Conservation (phyloP, 225 moss, liverwort and hornwort genomes). For the Lunularia cruciata region DNA sequence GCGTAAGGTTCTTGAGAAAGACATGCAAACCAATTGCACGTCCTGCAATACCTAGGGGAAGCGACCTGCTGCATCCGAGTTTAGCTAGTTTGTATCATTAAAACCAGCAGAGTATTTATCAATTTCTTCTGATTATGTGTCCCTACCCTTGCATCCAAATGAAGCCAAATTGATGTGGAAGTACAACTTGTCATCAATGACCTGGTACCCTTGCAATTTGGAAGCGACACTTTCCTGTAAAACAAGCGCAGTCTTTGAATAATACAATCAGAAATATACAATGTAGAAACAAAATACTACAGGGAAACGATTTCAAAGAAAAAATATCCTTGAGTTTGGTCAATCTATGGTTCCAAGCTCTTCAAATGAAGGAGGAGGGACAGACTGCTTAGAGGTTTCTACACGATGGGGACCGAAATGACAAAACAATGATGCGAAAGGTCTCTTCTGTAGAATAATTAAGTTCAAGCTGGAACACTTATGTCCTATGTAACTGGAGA, state of each 20-base stretch:
- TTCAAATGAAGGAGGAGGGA: too few relatives aligned
- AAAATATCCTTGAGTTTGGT: too few relatives aligned
- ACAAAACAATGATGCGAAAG: too few relatives aligned
- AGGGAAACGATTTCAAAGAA: too few relatives aligned
- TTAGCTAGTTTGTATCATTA: constrained; percentile 1
- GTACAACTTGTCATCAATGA: constrained; percentile 31
- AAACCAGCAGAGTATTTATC: constrained; percentile 10
- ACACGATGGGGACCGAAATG: too few relatives aligned
- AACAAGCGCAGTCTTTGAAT: constrained; percentile 32
- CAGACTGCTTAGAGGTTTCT: too few relatives aligned
- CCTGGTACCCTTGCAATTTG: constrained; percentile 29
- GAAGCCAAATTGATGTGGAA: constrained; percentile 30
- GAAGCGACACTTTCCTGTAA: constrained; percentile 36
- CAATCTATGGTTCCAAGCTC: too few relatives aligned
- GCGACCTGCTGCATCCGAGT: constrained; percentile 7
- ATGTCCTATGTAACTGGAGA: too few relatives aligned
- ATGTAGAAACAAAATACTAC: neutral
- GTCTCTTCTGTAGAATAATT: too few relatives aligned
- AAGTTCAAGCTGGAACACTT: too few relatives aligned
- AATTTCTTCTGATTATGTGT: constrained; percentile 13
- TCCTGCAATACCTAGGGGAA: constrained; percentile 6
- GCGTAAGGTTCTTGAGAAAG: neutral
- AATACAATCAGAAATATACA: constrained; percentile 27
- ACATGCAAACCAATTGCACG: constrained; percentile 17
- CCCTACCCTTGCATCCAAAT: constrained; percentile 37